phyloP scores from a whole-genome alignment of 495 filamentous ascomycete species.

The Aspergillus cavernicola region DNA sequence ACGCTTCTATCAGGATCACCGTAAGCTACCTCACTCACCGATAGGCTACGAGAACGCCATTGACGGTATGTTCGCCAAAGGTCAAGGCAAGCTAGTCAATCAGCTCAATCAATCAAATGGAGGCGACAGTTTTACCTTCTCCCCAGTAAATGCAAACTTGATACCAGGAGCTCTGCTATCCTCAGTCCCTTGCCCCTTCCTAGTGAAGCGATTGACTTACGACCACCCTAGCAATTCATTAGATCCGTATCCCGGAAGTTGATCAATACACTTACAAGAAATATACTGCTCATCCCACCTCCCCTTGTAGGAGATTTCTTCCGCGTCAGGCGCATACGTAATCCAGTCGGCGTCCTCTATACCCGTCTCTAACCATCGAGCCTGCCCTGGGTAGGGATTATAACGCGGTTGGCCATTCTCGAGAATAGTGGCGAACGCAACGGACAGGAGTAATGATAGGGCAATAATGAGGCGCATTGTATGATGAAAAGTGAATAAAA shows the following conservation, averaged over 20 bases:
- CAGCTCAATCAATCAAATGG: background rate
- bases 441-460: background rate
- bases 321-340: slow-evolving; percentile 51
- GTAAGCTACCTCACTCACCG: slow-evolving; percentile 28
- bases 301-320: slow-evolving; percentile 64
- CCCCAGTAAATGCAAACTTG: slow-evolving; percentile 61
- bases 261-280: slow-evolving; percentile 54
- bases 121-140: slow-evolving; percentile 34
- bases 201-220: slow-evolving; percentile 20
- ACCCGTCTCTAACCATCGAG: slow-evolving; percentile 14
- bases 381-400: slow-evolving; percentile 35
- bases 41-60: slow-evolving; percentile 58
- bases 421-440: slow-evolving; percentile 47
- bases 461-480: background rate
- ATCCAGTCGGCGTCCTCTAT: slow-evolving; percentile 32
- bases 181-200: background rate
- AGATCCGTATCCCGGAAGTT: background rate
- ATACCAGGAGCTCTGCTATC: slow-evolving; percentile 50
- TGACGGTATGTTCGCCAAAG: slow-evolving; percentile 55
- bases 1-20: too few species aligned
- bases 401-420: slow-evolving; percentile 57
- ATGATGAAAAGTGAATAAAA: too few species aligned
- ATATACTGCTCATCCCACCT: slow-evolving; percentile 64
- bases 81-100: slow-evolving; percentile 48
- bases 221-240: slow-evolving; percentile 31